Percentiles rank a stretch among this genome's conserved stretches.
Conservation (phyloP, 495 filamentous ascomycete species). For the Oidiodendron maius region DNA sequence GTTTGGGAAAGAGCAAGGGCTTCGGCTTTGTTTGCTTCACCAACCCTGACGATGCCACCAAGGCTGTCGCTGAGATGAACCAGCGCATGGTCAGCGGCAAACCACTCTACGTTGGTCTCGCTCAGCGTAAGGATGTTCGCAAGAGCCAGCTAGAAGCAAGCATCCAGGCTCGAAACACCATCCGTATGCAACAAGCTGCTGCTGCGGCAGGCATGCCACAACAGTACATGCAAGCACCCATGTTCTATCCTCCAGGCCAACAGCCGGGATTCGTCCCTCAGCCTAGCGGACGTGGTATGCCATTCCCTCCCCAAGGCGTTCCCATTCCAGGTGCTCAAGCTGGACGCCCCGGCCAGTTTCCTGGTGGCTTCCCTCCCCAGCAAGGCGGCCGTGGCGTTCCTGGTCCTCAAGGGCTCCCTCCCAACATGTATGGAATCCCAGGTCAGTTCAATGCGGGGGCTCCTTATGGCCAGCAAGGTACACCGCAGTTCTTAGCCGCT, state of each 20-base stretch:
- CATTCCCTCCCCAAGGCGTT: conserved; percentile 81
- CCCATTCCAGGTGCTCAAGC: conserved; percentile 75
- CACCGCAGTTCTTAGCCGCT: conserved; percentile 50
- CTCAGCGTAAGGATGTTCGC: conserved; percentile 98
- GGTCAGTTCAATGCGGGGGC: conserved; percentile 68
- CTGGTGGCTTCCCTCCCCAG: conserved; percentile 68
- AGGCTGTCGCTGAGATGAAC: conserved; percentile 98
- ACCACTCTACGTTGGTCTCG: conserved; percentile 95
- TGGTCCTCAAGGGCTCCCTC: conserved; percentile 70
- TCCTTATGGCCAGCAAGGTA: conserved; percentile 40
- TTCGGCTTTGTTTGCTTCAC: conserved; percentile 99
- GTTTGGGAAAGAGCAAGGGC: conserved; percentile 96
- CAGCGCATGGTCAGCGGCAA: conserved; percentile 97
- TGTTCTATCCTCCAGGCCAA: conserved; percentile 85
- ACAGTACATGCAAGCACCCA: conserved; percentile 74
- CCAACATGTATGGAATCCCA: conserved; percentile 68
- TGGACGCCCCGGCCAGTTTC: conserved; percentile 78
- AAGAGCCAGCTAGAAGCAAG: conserved; percentile 98
- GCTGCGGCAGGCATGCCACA: conserved; percentile 88
- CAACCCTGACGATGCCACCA: conserved; percentile 97
- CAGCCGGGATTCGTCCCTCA: conserved; percentile 68
- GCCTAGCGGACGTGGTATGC: conserved; percentile 70
- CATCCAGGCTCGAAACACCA: conserved; percentile 97
- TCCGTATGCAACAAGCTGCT: conserved; percentile 95
- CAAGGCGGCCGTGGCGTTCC: conserved; percentile 79